A percentile compares a stretch with the other conserved stretches of the same genome.
Evolutionary conservation across 2,329 filamentous ascomycete genomes (phyloP).

Genomic region (Elsinoe fawcettii): DNA sequence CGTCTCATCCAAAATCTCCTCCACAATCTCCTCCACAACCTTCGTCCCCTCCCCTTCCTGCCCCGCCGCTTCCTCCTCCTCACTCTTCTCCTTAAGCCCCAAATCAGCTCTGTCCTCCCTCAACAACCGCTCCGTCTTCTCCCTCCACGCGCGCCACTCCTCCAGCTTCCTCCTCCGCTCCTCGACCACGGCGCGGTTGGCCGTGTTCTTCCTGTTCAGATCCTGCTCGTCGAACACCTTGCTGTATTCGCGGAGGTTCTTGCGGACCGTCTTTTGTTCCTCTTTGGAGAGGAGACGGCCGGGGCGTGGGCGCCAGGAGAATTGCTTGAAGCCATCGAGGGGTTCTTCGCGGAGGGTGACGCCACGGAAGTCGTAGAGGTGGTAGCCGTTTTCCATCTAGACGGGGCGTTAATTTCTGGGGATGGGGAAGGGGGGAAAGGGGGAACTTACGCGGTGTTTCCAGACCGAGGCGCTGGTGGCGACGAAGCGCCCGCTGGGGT

Average conservation of each 20-base stretch:
- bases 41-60: slow-evolving; percentile 46
- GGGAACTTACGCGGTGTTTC: slow-evolving; percentile 77
- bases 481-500: slow-evolving; percentile 89
- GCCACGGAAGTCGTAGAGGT: slow-evolving; percentile 94
- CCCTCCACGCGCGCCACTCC: slow-evolving; percentile 85
- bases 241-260: slow-evolving; percentile 96
- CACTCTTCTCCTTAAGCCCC: slow-evolving; percentile 58
- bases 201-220: slow-evolving; percentile 82
- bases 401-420: no score
- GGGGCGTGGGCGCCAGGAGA: slow-evolving; percentile 87
- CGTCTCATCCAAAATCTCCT: slow-evolving; percentile 80
- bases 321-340: slow-evolving; percentile 96
- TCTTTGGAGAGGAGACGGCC: slow-evolving; percentile 88
- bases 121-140: slow-evolving; percentile 62
- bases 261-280: slow-evolving; percentile 95
- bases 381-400: slow-evolving; percentile 98
- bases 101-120: slow-evolving; percentile 60
- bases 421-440: background rate
- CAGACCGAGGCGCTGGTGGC: slow-evolving; percentile 88
- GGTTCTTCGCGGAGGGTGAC: slow-evolving; percentile 81
- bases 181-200: slow-evolving; percentile 90
- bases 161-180: slow-evolving; percentile 70
- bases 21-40: slow-evolving; percentile 68
- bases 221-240: slow-evolving; percentile 94
- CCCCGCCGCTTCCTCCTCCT: slow-evolving; percentile 52